Conservation (phyloP, 345 rosid genomes). For the Anastatica hierochuntica region DNA sequence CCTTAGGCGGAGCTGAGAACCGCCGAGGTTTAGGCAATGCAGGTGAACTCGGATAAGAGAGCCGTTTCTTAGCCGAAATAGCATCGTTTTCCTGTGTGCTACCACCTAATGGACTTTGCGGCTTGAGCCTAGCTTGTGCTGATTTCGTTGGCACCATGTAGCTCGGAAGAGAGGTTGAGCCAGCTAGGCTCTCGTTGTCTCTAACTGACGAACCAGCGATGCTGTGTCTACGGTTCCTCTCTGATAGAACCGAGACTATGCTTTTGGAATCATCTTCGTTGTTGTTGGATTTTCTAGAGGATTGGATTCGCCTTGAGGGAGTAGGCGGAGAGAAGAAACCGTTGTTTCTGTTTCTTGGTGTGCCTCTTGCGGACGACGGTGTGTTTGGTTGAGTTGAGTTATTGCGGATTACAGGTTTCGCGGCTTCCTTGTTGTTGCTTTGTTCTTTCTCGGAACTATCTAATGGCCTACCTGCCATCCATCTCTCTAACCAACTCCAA, state of each 20-base stretch:
- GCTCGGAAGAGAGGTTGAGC: slow-evolving; percentile 56
- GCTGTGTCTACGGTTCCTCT: slow-evolving; percentile 57
- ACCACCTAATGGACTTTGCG: slow-evolving; percentile 41
- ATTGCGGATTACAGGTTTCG: slow-evolving; percentile 48
- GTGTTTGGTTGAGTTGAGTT: slow-evolving; percentile 52
- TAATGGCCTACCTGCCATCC: slow-evolving; percentile 93
- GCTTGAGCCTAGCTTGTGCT: slow-evolving; percentile 71
- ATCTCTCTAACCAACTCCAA: slow-evolving; percentile 96
- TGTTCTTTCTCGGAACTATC: slow-evolving; percentile 62
- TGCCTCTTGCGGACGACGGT: slow-evolving; percentile 50
- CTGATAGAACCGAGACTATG: slow-evolving; percentile 54
- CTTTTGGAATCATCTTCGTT: slow-evolving; percentile 71
- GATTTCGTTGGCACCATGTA: slow-evolving; percentile 88
- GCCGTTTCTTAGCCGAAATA: slow-evolving; percentile 60
- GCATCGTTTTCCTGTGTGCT: slow-evolving; percentile 36
- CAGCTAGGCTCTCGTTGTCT: slow-evolving; percentile 66
- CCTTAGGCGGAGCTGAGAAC: slow-evolving; percentile 72
- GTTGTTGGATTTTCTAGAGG: slow-evolving; percentile 39
- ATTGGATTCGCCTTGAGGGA: slow-evolving; percentile 39
- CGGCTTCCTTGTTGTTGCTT: slow-evolving; percentile 25
- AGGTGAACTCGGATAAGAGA: slow-evolving; percentile 68
- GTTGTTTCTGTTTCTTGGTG: slow-evolving; percentile 37
- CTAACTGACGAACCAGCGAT: slow-evolving; percentile 45
- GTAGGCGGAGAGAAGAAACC: slow-evolving; percentile 48
- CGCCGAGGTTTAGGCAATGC: slow-evolving; percentile 49